Conservation (phyloP, 371 early-diverging fungal genomes). For the Phascolomyces articulosus region DNA sequence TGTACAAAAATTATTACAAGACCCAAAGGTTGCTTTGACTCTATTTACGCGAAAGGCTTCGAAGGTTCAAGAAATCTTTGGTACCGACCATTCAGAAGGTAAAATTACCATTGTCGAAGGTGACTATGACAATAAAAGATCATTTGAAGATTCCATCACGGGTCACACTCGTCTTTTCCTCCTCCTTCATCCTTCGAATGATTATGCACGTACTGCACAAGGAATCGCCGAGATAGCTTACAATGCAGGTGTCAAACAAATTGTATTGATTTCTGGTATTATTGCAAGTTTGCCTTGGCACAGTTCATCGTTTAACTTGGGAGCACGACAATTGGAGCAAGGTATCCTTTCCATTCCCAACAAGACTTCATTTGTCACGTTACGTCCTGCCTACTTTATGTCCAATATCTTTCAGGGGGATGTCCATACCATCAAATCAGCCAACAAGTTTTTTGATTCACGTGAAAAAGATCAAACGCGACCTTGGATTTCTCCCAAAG, state of each 20-base stretch:
- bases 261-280: conserved; percentile 30
- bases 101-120: conserved; percentile 22
- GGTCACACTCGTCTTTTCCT: conserved; percentile 38
- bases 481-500: conserved; percentile 18
- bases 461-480: neutral
- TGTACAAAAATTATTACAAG: conserved; percentile 14
- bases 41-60: neutral
- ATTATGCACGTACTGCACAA: neutral
- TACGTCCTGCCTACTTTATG: conserved; percentile 22
- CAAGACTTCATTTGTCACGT: conserved; percentile 13
- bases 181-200: conserved; percentile 1
- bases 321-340: conserved; percentile 23
- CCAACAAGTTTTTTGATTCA: neutral
- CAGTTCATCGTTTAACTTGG: conserved; percentile 8
- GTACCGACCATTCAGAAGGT: neutral
- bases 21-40: neutral
- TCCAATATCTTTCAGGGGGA: conserved; percentile 9
- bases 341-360: conserved; percentile 20
- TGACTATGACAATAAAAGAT: conserved; percentile 23
- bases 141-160: conserved; percentile 21
- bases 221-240: conserved; percentile 24
- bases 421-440: neutral
- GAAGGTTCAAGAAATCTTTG: neutral
- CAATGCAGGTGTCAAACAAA: conserved; percentile 34
- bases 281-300: conserved; percentile 26